Evolutionary conservation across 192 early-diverging fungal species (phyloP).

Genomic region (Coemansia brasiliensis): DNA sequence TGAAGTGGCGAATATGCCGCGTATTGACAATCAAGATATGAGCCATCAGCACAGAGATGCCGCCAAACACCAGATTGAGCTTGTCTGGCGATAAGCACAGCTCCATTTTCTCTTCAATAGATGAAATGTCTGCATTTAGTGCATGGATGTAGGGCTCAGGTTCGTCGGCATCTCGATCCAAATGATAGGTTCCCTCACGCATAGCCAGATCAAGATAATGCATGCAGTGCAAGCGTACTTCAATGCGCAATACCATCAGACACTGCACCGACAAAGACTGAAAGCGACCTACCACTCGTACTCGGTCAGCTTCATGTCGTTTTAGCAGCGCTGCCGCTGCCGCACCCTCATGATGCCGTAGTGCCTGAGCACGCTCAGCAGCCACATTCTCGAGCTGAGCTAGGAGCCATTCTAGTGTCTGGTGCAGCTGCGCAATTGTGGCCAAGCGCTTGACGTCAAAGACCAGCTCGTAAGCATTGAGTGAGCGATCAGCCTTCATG

Average conservation of each 20-base stretch:
- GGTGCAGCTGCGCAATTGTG: conserved; percentile 72
- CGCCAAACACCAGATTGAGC: conserved; percentile 79
- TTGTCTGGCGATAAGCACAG: conserved; percentile 63
- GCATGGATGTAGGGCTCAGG: conserved; percentile 86
- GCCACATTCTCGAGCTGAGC: conserved; percentile 34
- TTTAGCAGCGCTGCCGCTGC: conserved; percentile 59
- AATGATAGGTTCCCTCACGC: conserved; percentile 82
- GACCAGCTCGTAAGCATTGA: conserved; percentile 79
- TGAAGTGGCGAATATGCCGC: conserved; percentile 66
- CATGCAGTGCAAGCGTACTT: conserved; percentile 81
- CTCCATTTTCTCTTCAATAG: conserved; percentile 71
- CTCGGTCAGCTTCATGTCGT: conserved; percentile 39
- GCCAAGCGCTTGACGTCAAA: conserved; percentile 79
- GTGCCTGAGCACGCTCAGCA: conserved; percentile 23
- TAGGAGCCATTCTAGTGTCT: conserved; percentile 71
- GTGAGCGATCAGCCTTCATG: conserved; percentile 76
- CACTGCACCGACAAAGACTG: conserved; percentile 75
- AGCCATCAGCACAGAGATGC: conserved; percentile 73
- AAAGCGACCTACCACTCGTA: conserved; percentile 61
- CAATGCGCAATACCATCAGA: conserved; percentile 79
- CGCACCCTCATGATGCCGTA: conserved; percentile 33
- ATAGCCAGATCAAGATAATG: conserved; percentile 87
- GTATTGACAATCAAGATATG: conserved; percentile 69
- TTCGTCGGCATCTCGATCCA: conserved; percentile 76
- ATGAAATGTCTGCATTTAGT: conserved; percentile 77